Base-by-base conservation (phyloP, 331 rosid genomes). In the Saraca asoca region DNA sequence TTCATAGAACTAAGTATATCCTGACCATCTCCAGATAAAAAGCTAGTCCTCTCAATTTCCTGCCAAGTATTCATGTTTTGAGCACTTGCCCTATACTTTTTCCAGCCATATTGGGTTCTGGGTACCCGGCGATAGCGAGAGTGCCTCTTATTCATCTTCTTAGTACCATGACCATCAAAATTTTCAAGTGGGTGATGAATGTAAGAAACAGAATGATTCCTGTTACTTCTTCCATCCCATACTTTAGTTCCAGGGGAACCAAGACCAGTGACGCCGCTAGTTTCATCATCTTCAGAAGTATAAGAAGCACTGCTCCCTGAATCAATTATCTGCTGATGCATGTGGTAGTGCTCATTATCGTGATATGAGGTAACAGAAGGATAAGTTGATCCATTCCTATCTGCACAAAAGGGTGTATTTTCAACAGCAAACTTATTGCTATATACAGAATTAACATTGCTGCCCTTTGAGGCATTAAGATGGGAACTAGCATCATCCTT, bases 161-260 rank as follows among this genome's bases (percentile, higher is more conserved):
- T 87, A 49, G 70, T 53, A 12, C 62, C 34, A 77, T 56, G 88
- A 51, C 78, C 75, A 62, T 76, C 88, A 63, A 75, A 58, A 81
- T 73, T 86, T 78, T 94, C 99, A 73, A 94, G 99, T 50, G 99
- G 99, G 77, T 94, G 99, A 83, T 88, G 99, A 75, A 94, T 87
- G 69, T 77, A 83, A 65, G 97, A 75, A 77, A 82, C 75, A 39
- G 84, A 69, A 37, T 52, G 81, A 42, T 82, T 86, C 86, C 99
- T 83, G 16, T 82, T 94, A 72, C 84, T 94, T 84, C 62, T 90
- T 66, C 97, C 87, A 71, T 88, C 89, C 99, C 99, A 94, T 64
- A 94, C 99, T 87, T 75, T 94, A 76, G 96, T 94, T 82, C 62
- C 97, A 62, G 97, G 99, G 74, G 97, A 81, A 80, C 75, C 91